These are phyloP conservation scores for Plasmodium berghei DNA, from an alignment of 169 alveolate genomes.

Conservation along the genomic window DNA sequence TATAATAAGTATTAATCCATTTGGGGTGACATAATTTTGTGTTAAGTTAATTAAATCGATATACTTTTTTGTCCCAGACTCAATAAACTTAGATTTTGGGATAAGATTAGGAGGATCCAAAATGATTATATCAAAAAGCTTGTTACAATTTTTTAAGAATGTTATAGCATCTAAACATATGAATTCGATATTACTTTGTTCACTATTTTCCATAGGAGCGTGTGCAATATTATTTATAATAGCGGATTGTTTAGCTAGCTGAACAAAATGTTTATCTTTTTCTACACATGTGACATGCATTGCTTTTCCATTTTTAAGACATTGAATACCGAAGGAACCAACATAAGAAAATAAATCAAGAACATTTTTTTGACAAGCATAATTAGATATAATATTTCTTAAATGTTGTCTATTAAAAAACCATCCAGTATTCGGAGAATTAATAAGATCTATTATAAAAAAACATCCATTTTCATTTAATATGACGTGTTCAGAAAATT, in stretches of 20 bases:
- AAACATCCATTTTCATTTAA: constrained; percentile 49
- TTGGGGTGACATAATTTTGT: constrained; percentile 36
- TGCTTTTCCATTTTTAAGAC: constrained; percentile 68
- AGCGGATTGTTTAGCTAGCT: constrained; percentile 66
- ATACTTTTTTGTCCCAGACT: constrained; percentile 31
- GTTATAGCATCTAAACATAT: constrained; percentile 26
- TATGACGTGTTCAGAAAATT: constrained; percentile 61
- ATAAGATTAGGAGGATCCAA: constrained; percentile 74
- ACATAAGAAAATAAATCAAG: constrained; percentile 66
- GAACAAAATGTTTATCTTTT: constrained; percentile 35
- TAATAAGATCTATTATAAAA: constrained; percentile 47
- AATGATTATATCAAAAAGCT: constrained; percentile 50
- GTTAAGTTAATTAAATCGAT: constrained; percentile 37
- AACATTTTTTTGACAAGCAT: constrained; percentile 52
- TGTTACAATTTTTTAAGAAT: constrained; percentile 46
- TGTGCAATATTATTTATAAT: constrained; percentile 14
- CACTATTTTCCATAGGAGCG: background rate
- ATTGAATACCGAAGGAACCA: constrained; percentile 67
- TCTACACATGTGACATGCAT: constrained; percentile 66
- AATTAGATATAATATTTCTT: constrained; percentile 28
- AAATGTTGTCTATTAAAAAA: constrained; percentile 48
- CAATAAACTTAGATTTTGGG: constrained; percentile 44
- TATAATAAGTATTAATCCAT: constrained; percentile 46
- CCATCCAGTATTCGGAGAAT: constrained; percentile 75
- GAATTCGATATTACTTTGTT: constrained; percentile 26